Percentiles rank a stretch among this genome's conserved stretches.
Evolutionary conservation across 208 protist genomes (phyloP).

Genomic region (Leishmania lainsoni): DNA sequence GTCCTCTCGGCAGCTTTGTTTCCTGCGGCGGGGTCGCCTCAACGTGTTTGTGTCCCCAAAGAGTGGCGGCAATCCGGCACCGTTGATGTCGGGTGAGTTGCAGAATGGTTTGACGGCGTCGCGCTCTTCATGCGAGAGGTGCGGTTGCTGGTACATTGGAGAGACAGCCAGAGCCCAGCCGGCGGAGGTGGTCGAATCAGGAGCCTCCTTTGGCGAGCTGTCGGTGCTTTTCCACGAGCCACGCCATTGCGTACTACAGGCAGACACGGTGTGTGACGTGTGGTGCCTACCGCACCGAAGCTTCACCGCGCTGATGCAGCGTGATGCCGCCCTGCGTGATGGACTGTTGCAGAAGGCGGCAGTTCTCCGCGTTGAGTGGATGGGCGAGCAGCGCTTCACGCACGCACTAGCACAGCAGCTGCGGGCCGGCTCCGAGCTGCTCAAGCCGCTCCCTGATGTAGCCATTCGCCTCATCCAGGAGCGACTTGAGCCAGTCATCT

Average conservation of each 20-base stretch:
- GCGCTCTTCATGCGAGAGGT: constrained; percentile 1
- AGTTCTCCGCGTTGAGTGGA: constrained; percentile 82
- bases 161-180: not conserved
- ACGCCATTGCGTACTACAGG: constrained; percentile 64
- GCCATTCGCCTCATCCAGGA: constrained; percentile 85
- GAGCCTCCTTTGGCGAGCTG: constrained; percentile 85
- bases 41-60: constrained; percentile 51
- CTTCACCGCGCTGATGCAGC: constrained; percentile 64
- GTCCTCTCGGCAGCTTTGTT: constrained; percentile 66
- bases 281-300: constrained; percentile 76
- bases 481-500: constrained; percentile 81
- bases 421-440: constrained; percentile 63
- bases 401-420: constrained; percentile 60
- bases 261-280: constrained; percentile 75
- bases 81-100: not conserved
- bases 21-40: constrained; percentile 72
- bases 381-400: constrained; percentile 84
- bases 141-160: constrained; percentile 15
- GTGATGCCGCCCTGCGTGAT: constrained; percentile 67
- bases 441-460: constrained; percentile 57
- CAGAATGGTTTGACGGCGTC: not conserved
- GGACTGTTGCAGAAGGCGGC: constrained; percentile 74
- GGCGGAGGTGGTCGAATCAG: constrained; percentile 46
- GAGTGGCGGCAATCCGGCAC: not conserved
- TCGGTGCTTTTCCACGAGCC: constrained; percentile 84